Percentiles rank a stretch among this genome's conserved stretches.
Evolutionary conservation across 2,329 filamentous ascomycete genomes (phyloP).

Genomic region (Scedosporium aurantiacum): DNA sequence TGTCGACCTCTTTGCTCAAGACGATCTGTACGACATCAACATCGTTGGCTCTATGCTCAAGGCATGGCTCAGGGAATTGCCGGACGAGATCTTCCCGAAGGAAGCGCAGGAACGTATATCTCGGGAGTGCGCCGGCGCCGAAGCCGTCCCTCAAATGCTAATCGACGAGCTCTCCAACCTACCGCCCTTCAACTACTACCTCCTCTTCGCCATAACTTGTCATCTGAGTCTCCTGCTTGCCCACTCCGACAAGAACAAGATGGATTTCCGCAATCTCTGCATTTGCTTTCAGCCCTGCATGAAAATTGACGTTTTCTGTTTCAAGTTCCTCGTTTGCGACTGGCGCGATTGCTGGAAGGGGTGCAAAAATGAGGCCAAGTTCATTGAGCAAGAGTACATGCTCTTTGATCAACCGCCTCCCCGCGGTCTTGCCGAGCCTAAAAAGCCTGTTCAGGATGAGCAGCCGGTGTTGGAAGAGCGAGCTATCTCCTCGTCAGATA

Average conservation of each 20-base stretch:
- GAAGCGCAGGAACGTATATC: conserved; percentile 69
- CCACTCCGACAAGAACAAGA: conserved; percentile 93
- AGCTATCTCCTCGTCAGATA: conserved; percentile 49
- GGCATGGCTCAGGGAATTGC: conserved; percentile 88
- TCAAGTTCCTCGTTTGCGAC: conserved; percentile 88
- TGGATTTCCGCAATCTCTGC: conserved; percentile 91
- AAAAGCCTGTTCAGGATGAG: conserved; percentile 10
- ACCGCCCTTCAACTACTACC: conserved; percentile 95
- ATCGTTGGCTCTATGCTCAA: conserved; percentile 95
- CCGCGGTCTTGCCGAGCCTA: conserved; percentile 25
- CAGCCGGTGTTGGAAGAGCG: conserved; percentile 9
- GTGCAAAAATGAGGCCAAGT: conserved; percentile 79
- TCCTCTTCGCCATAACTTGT: conserved; percentile 93
- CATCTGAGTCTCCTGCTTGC: conserved; percentile 85
- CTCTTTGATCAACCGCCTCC: conserved; percentile 49
- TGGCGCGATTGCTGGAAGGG: conserved; percentile 98
- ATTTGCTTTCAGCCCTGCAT: conserved; percentile 97
- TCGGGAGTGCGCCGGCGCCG: conserved; percentile 66
- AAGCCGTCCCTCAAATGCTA: conserved; percentile 71
- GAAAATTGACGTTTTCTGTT: conserved; percentile 90
- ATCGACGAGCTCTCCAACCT: conserved; percentile 87
- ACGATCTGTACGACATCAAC: conserved; percentile 89
- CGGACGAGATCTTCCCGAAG: conserved; percentile 87
- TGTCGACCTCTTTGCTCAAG: conserved; percentile 79
- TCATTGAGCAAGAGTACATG: conserved; percentile 57